Evolutionary conservation across 805 yeast genomes (phyloP).

Genomic region (Lipomyces chichibuensis): DNA sequence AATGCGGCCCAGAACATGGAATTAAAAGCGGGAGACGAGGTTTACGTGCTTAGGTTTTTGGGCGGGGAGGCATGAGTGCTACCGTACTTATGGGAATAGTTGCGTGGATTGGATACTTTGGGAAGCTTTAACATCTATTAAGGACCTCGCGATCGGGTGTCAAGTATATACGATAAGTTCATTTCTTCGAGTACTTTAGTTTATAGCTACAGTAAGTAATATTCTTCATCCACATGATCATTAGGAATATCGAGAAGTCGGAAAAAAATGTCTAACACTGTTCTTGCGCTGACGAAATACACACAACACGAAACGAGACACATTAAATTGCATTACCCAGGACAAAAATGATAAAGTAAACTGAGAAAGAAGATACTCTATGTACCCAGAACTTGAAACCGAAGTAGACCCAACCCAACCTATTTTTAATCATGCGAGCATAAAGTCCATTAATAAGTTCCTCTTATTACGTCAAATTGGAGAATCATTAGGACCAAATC

Average conservation of each 20-base stretch:
- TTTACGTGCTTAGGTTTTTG: constrained; percentile 11
- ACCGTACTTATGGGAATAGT: neutral
- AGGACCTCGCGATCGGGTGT: too few relatives aligned
- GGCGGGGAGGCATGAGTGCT: neutral
- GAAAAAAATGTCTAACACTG: too few relatives aligned
- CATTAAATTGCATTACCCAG: neutral
- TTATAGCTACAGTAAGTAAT: too few relatives aligned
- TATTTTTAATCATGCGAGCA: neutral
- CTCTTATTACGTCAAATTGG: neutral
- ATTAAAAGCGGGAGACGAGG: constrained; percentile 12
- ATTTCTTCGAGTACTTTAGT: too few relatives aligned
- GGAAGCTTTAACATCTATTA: too few relatives aligned
- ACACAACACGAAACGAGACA: neutral
- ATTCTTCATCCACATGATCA: too few relatives aligned
- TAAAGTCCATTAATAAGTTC: too few relatives aligned
- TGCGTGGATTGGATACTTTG: neutral
- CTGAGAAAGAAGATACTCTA: neutral
- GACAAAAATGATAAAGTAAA: neutral
- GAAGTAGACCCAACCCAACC: neutral
- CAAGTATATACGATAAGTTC: too few relatives aligned
- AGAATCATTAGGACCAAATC: neutral
- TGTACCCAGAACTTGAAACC: neutral
- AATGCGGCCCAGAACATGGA: constrained; percentile 7
- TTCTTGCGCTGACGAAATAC: too few relatives aligned
- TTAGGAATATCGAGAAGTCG: too few relatives aligned